Conservation (phyloP, 192 early-diverging fungal genomes). For the Physocladia obscura region DNA sequence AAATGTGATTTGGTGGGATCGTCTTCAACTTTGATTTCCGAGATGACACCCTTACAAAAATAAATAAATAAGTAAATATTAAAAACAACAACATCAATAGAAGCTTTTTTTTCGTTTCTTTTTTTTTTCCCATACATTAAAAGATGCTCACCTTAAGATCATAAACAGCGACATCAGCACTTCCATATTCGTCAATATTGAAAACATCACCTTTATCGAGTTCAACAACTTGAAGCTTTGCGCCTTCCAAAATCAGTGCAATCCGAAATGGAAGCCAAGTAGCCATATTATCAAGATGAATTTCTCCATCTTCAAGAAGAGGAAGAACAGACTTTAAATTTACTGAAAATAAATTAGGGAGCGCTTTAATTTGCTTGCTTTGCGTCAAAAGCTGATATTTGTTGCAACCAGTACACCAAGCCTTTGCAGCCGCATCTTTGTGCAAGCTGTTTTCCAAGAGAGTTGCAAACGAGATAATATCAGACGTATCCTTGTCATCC, state of each 20-base stretch:
- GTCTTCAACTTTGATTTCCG: slow-evolving; percentile 48
- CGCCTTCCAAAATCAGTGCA: slow-evolving; percentile 46
- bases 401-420: slow-evolving; percentile 83
- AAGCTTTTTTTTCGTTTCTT: too few species aligned
- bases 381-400: slow-evolving; percentile 80
- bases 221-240: slow-evolving; percentile 42
- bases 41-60: slow-evolving; percentile 38
- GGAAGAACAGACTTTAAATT: slow-evolving; percentile 76
- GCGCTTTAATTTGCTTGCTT: slow-evolving; percentile 61
- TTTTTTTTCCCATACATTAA: too few species aligned
- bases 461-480: not conserved
- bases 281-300: slow-evolving; percentile 33
- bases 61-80: not conserved
- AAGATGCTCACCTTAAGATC: slow-evolving; percentile 57
- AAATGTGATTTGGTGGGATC: slow-evolving; percentile 62
- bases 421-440: slow-evolving; percentile 71
- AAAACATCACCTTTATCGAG: slow-evolving; percentile 26
- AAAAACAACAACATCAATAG: not conserved
- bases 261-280: slow-evolving; percentile 39
- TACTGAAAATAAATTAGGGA: slow-evolving; percentile 74
- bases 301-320: not conserved
- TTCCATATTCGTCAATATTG: slow-evolving; percentile 17
- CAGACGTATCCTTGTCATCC: not conserved
- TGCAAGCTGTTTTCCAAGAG: slow-evolving; percentile 49
- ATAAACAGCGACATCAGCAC: slow-evolving; percentile 52